Evolutionary conservation across 768 basidiomycete genomes (phyloP).

Genomic region (Boletus reticuloceps): DNA sequence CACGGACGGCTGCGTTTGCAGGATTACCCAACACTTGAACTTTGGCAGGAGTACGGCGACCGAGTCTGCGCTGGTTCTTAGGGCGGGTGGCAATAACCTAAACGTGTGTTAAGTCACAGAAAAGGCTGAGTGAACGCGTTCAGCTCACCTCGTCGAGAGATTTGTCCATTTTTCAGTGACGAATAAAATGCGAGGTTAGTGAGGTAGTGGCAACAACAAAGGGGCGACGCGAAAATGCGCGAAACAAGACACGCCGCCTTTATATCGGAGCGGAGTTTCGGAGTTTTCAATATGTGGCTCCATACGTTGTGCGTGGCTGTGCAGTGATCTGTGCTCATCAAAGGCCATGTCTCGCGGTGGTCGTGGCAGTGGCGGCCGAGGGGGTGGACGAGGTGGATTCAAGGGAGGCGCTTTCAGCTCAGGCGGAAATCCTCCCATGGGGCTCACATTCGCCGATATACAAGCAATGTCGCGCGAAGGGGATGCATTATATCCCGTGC

Average conservation of each 20-base stretch:
- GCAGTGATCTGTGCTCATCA: neutral
- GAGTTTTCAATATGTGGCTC: conserved; percentile 18
- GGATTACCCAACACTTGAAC: conserved; percentile 60
- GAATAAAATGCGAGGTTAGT: neutral
- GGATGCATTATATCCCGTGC: conserved; percentile 78
- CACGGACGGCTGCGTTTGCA: conserved; percentile 48
- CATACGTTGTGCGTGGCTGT: conserved; percentile 10
- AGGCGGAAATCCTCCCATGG: conserved; percentile 61
- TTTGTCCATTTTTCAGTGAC: conserved; percentile 61
- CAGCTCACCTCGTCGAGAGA: conserved; percentile 76
- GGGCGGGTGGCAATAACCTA: conserved; percentile 70
- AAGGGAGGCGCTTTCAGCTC: conserved; percentile 44
- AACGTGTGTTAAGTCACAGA: conserved; percentile 5
- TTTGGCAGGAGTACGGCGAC: conserved; percentile 49
- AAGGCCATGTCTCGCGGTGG: conserved; percentile 50
- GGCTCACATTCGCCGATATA: conserved; percentile 76
- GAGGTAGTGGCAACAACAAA: conserved; percentile 26
- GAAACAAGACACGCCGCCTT: neutral
- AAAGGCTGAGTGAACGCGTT: neutral
- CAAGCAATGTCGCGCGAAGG: conserved; percentile 74
- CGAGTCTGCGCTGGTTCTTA: conserved; percentile 40
- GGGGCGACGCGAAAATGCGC: conserved; percentile 24
- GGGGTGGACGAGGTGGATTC: conserved; percentile 61
- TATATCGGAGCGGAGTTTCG: conserved; percentile 30
- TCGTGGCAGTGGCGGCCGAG: conserved; percentile 42